Evolutionary conservation across 2,329 filamentous ascomycete species (phyloP).

Genomic region (Biscogniauxia marginata): DNA sequence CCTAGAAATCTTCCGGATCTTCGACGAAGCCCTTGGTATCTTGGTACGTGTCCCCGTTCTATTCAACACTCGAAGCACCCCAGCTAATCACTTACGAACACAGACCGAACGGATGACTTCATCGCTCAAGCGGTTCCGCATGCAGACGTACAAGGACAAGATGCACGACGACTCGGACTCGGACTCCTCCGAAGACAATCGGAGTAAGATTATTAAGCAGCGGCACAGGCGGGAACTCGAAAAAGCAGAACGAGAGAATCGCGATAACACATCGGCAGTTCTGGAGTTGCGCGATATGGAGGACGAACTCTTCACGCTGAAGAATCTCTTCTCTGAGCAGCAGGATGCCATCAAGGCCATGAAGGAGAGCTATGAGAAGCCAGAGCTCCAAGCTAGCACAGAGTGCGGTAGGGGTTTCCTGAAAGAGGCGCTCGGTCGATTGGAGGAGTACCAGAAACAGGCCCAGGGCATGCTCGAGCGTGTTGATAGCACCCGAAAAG

Average conservation of each 20-base stretch:
- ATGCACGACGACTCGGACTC: constrained; percentile 38
- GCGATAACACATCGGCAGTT: constrained; percentile 61
- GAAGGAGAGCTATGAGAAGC: constrained; percentile 42
- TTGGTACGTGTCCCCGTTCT: constrained; percentile 41
- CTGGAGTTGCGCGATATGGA: constrained; percentile 64
- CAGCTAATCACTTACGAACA: constrained; percentile 3
- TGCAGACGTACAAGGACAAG: constrained; percentile 52
- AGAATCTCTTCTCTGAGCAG: constrained; percentile 58
- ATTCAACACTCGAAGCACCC: neutral
- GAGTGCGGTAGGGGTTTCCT: constrained; percentile 51
- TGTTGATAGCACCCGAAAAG: constrained; percentile 57
- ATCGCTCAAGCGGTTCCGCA: constrained; percentile 61
- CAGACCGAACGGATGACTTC: constrained; percentile 62
- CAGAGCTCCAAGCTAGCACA: constrained; percentile 41
- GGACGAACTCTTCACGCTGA: constrained; percentile 59
- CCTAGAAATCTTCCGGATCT: constrained; percentile 62
- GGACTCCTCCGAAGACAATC: constrained; percentile 41
- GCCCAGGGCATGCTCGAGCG: constrained; percentile 57
- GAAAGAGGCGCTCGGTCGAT: constrained; percentile 48
- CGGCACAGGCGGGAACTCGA: constrained; percentile 40
- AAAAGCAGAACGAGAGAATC: constrained; percentile 54
- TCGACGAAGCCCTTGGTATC: constrained; percentile 65
- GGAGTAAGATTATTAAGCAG: constrained; percentile 42
- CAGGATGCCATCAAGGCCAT: constrained; percentile 48
- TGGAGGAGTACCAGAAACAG: constrained; percentile 55